Base-by-base conservation (phyloP, 2,329 filamentous ascomycete genomes). In the Trichoderma endophyticum region DNA sequence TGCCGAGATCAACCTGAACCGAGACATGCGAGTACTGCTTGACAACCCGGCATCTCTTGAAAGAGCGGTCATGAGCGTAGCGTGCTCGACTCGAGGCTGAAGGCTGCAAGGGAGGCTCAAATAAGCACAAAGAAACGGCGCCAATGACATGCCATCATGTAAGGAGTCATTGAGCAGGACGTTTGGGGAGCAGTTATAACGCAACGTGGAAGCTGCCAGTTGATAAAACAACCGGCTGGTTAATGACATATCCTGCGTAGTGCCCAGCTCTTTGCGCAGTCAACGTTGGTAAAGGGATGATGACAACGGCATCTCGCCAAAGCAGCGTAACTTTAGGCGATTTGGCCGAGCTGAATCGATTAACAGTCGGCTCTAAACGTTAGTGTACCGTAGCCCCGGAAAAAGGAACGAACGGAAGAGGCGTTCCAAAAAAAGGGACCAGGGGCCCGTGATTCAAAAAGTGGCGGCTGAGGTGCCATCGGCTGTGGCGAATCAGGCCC, bases 391-490 rank as follows among this genome's bases (percentile, higher is more conserved):
- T 7, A 48, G 43, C 26, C 34, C 56, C 56, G 65, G 65, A 48
- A 60, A 59, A 59, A 54, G 30, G 36, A 48, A 34, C 24, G 24
- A 63, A 26, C 61, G 61, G 61, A 36, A 63, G 62, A 68, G 56
- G 65, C 65, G 65, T 28, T 39, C 26, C 18, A 43, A 63, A 62
- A 28, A 51, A 51, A 14, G 24, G 54, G 36, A 28, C 65, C 54
- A 48, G 65, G 65, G 65, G 54, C 34, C 65, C 36, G 65, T 68
- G 65, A 68, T 21, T 30, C 54, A 24, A 9, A 36, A 48, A 28
- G 65, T 60, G 65, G 65, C 65, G 65, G 65, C 65, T 68, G 65
- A 67, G 36, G 65, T 60, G 65, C 56, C 36, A 34, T 48, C 34
- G 54, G 56, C 36, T 48, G 65, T 14, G 36, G 56, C 65, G 36